These are phyloP conservation scores for Botrytis sinoallii DNA, from an alignment of 2,329 filamentous ascomycete species.

Conservation along the genomic window DNA sequence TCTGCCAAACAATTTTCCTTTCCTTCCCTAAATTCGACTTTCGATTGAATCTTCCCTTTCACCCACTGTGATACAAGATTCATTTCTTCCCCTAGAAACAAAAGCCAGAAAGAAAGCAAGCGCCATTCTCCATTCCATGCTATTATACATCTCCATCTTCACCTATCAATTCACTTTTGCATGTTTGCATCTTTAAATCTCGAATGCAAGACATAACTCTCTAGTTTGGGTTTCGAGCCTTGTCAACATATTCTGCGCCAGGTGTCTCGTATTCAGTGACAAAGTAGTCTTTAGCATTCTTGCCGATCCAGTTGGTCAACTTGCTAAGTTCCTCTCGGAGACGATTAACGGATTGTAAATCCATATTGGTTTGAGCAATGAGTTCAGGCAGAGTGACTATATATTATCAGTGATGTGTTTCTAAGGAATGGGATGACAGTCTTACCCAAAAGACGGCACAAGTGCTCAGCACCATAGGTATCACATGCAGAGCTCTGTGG, in stretches of 20 bases:
- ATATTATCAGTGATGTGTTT: slow-evolving; percentile 40
- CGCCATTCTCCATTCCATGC: slow-evolving; percentile 32
- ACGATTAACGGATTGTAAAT: slow-evolving; percentile 81
- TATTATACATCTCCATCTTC: slow-evolving; percentile 10
- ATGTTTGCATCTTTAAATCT: neutral
- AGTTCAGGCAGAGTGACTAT: slow-evolving; percentile 87
- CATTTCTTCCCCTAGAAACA: neutral
- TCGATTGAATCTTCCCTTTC: neutral
- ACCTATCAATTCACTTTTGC: neutral
- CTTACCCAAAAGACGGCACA: slow-evolving; percentile 84
- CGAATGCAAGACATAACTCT: slow-evolving; percentile 10
- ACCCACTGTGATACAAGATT: neutral
- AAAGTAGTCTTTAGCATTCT: slow-evolving; percentile 70
- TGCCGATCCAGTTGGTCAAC: slow-evolving; percentile 80
- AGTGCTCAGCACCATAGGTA: slow-evolving; percentile 89
- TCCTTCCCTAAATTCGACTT: neutral
- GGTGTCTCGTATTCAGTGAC: slow-evolving; percentile 71
- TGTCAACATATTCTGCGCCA: slow-evolving; percentile 67
- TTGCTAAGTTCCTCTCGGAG: slow-evolving; percentile 86
- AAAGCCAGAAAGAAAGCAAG: slow-evolving; percentile 20
- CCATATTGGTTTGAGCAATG: slow-evolving; percentile 97
- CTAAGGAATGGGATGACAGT: neutral
- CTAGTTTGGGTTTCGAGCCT: slow-evolving; percentile 43
- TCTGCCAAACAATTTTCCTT: neutral
- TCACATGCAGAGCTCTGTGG: slow-evolving; percentile 71